These are phyloP conservation scores for Fusarium sp. DNA, from an alignment of 2,329 filamentous ascomycete species.

Conservation along the genomic window DNA sequence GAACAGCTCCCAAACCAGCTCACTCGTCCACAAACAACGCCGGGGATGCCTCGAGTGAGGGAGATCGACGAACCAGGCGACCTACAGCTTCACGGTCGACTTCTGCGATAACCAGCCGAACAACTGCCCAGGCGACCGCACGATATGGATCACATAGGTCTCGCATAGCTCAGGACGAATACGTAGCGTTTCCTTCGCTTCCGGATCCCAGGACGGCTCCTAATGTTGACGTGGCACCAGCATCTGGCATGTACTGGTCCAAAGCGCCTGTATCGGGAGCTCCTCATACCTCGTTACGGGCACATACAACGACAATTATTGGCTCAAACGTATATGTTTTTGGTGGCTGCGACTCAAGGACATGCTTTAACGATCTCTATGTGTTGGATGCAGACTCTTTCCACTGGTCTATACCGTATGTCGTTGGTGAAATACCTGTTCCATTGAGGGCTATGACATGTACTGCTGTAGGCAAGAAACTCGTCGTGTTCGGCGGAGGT, in stretches of 20 bases:
- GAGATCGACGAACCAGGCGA: slow-evolving; percentile 52
- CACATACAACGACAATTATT: slow-evolving; percentile 75
- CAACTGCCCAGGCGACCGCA: slow-evolving; percentile 39
- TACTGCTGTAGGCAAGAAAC: slow-evolving; percentile 77
- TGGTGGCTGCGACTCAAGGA: slow-evolving; percentile 74
- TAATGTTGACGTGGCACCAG: slow-evolving; percentile 72
- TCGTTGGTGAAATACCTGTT: slow-evolving; percentile 73
- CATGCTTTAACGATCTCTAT: slow-evolving; percentile 78
- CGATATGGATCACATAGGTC: slow-evolving; percentile 35
- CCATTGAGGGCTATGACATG: slow-evolving; percentile 79
- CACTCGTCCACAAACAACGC: slow-evolving; percentile 40
- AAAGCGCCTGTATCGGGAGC: slow-evolving; percentile 73
- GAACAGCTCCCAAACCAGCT: slow-evolving; percentile 48
- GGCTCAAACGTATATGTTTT: slow-evolving; percentile 78
- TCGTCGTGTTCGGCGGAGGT: slow-evolving; percentile 77
- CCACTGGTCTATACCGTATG: slow-evolving; percentile 75
- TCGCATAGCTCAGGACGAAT: slow-evolving; percentile 55
- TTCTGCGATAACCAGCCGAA: slow-evolving; percentile 62
- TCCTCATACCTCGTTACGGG: slow-evolving; percentile 71
- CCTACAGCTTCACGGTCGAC: slow-evolving; percentile 65
- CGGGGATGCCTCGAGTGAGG: slow-evolving; percentile 48
- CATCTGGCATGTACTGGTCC: slow-evolving; percentile 81
- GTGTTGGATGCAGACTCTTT: slow-evolving; percentile 78
- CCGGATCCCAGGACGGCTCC: slow-evolving; percentile 68
- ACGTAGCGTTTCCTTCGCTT: slow-evolving; percentile 68